A percentile compares a stretch with the other conserved stretches of the same genome.
Evolutionary conservation across 1,284 basidiomycete species (phyloP).

Genomic region (Irpex sp.): DNA sequence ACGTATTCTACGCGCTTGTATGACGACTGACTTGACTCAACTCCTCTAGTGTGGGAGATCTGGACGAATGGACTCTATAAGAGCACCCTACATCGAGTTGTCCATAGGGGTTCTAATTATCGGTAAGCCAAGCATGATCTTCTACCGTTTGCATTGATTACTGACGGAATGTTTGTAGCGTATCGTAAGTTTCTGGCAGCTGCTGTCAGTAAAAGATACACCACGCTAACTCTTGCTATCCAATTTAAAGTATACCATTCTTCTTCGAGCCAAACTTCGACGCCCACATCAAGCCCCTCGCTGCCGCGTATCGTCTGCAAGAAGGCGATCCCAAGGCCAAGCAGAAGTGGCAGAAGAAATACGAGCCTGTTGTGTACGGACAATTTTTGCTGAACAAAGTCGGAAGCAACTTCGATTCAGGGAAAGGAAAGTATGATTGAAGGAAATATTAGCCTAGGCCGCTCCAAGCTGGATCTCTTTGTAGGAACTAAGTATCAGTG

Average conservation of each 20-base stretch:
- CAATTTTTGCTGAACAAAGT: constrained; percentile 75
- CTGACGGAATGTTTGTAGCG: constrained; percentile 18
- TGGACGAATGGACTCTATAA: constrained; percentile 82
- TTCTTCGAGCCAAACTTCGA: constrained; percentile 85
- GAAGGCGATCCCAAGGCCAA: constrained; percentile 21
- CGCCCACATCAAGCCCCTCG: constrained; percentile 58
- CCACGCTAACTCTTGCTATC: background rate
- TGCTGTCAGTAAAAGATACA: background rate
- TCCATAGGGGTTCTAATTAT: constrained; percentile 71
- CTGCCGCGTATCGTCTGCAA: constrained; percentile 48
- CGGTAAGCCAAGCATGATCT: constrained; percentile 39
- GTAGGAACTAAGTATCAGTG: no score
- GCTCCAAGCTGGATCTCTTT: no score
- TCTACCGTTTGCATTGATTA: no score
- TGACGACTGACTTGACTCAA: background rate
- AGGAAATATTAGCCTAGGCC: background rate
- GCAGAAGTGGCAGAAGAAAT: constrained; percentile 22
- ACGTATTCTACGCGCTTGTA: background rate
- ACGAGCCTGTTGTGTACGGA: constrained; percentile 63
- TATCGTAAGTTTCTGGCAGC: constrained; percentile 8
- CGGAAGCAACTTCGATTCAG: constrained; percentile 55
- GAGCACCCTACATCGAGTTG: constrained; percentile 75
- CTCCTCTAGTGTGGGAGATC: constrained; percentile 70
- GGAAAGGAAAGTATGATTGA: constrained; percentile 39
- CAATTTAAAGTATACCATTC: constrained; percentile 60